Conservation (phyloP, 768 basidiomycete genomes). For the Naematelia encephala region DNA sequence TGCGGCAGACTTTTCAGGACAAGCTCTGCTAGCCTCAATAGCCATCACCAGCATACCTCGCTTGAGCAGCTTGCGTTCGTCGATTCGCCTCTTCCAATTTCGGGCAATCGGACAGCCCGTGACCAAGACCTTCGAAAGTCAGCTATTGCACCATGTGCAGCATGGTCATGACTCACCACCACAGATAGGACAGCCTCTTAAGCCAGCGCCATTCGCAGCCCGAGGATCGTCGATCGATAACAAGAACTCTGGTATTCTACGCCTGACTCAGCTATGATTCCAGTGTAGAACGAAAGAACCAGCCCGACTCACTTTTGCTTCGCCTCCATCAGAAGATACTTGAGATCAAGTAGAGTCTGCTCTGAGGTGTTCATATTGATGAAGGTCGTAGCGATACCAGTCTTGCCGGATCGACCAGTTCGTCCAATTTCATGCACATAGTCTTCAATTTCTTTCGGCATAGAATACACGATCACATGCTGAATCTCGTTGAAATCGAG, state of each 20-base stretch:
- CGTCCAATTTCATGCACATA: slow-evolving; percentile 99
- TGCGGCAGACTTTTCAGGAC: too few species aligned
- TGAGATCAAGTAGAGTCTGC: slow-evolving; percentile 92
- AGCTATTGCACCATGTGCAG: slow-evolving; percentile 1
- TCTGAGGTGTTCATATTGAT: slow-evolving; percentile 97
- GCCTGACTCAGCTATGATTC: slow-evolving; percentile 3
- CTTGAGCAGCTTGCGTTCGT: slow-evolving; percentile 83
- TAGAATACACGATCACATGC: slow-evolving; percentile 97
- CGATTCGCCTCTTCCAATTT: slow-evolving; percentile 92
- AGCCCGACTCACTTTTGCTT: slow-evolving; percentile 77
- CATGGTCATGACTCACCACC: slow-evolving; percentile 62
- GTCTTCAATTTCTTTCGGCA: slow-evolving; percentile 99
- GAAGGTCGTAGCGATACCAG: slow-evolving; percentile 97
- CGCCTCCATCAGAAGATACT: slow-evolving; percentile 93
- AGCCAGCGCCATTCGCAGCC: slow-evolving; percentile 67
- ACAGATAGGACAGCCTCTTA: slow-evolving; percentile 92
- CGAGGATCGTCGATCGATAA: slow-evolving; percentile 85
- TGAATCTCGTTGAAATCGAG: slow-evolving; percentile 98
- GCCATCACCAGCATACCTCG: slow-evolving; percentile 65
- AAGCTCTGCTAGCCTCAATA: too few species aligned
- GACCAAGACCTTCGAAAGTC: slow-evolving; percentile 69
- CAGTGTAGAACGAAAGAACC: neutral
- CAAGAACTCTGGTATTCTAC: slow-evolving; percentile 92
- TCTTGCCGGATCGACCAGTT: slow-evolving; percentile 95
- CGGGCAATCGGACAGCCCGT: slow-evolving; percentile 89